Evolutionary conservation across 805 yeast genomes (phyloP).

Genomic region (Cyberlindnera japonica): DNA sequence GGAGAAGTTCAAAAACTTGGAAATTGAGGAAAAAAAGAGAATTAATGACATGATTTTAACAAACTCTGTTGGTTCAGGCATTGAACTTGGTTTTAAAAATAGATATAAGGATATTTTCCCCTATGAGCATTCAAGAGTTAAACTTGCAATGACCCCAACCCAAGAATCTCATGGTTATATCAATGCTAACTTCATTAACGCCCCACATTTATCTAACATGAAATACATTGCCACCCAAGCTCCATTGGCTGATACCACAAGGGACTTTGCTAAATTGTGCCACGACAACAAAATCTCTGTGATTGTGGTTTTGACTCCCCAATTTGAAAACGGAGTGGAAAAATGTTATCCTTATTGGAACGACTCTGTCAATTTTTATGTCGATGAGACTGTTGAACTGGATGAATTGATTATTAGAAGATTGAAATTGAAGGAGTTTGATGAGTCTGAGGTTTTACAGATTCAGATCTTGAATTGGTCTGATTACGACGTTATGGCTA

Average conservation of each 20-base stretch:
- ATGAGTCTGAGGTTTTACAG: constrained; percentile 59
- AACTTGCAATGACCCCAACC: constrained; percentile 31
- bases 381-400: constrained; percentile 14
- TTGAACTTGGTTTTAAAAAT: constrained; percentile 71
- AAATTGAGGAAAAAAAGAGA: constrained; percentile 65
- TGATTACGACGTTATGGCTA: constrained; percentile 64
- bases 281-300: constrained; percentile 60
- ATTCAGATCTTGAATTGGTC: constrained; percentile 81
- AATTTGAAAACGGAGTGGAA: constrained; percentile 68
- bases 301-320: constrained; percentile 72
- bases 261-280: constrained; percentile 83
- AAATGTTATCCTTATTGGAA: constrained; percentile 87
- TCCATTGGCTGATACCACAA: constrained; percentile 68
- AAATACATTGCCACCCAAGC: constrained; percentile 88
- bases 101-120: constrained; percentile 80
- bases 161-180: constrained; percentile 21
- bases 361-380: constrained; percentile 41
- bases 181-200: constrained; percentile 63
- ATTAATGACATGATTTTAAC: constrained; percentile 40
- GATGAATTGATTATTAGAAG: constrained; percentile 37
- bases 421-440: constrained; percentile 29
- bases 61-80: constrained; percentile 35
- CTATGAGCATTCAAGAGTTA: constrained; percentile 52
- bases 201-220: constrained; percentile 22
- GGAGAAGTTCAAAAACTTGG: constrained; percentile 61